Percentiles rank a stretch among this genome's conserved stretches.
phyloP scores from a whole-genome alignment of 2,329 filamentous ascomycete species.

The Fusarium buxicola region DNA sequence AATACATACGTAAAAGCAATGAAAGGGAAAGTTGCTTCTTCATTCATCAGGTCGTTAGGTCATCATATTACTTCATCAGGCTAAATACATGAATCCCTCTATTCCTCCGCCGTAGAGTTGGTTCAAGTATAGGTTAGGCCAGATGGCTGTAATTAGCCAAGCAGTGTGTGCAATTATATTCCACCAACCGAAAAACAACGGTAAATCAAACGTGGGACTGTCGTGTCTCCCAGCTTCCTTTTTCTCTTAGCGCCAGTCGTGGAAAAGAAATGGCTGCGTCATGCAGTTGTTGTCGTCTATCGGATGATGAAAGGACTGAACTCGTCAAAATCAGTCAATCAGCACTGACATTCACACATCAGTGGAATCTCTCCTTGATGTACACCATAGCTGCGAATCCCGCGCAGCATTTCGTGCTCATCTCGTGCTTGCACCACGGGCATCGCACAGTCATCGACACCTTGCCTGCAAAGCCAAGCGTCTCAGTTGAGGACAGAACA shows the following conservation, averaged over 20 bases:
- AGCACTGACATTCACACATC: slow-evolving; percentile 3
- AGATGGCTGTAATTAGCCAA: slow-evolving; percentile 13
- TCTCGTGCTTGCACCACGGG: slow-evolving; percentile 78
- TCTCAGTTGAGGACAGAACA: slow-evolving; percentile 61
- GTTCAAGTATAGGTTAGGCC: slow-evolving; percentile 15
- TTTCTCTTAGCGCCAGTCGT: slow-evolving; percentile 16
- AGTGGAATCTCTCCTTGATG: slow-evolving; percentile 72
- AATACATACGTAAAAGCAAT: background rate
- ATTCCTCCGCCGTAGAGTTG: slow-evolving; percentile 1
- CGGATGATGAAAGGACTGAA: background rate
- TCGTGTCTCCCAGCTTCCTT: slow-evolving; percentile 14
- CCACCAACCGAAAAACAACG: slow-evolving; percentile 3
- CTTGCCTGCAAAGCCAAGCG: slow-evolving; percentile 64
- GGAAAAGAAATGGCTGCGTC: slow-evolving; percentile 27
- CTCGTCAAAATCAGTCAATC: background rate
- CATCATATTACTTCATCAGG: slow-evolving; percentile 37
- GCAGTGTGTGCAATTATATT: slow-evolving; percentile 8
- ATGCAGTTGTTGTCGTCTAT: slow-evolving; percentile 28
- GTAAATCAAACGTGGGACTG: slow-evolving; percentile 9
- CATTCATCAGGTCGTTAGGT: slow-evolving; percentile 40
- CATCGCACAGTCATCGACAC: slow-evolving; percentile 73
- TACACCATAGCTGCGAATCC: slow-evolving; percentile 76
- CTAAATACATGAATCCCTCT: slow-evolving; percentile 34
- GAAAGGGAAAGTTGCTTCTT: background rate
- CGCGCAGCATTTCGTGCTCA: slow-evolving; percentile 76